Evolutionary conservation across 2,329 filamentous ascomycete genomes (phyloP), one percentile per base, ranked within the genome.

Genomic region (Leptodontidium sp.): DNA sequence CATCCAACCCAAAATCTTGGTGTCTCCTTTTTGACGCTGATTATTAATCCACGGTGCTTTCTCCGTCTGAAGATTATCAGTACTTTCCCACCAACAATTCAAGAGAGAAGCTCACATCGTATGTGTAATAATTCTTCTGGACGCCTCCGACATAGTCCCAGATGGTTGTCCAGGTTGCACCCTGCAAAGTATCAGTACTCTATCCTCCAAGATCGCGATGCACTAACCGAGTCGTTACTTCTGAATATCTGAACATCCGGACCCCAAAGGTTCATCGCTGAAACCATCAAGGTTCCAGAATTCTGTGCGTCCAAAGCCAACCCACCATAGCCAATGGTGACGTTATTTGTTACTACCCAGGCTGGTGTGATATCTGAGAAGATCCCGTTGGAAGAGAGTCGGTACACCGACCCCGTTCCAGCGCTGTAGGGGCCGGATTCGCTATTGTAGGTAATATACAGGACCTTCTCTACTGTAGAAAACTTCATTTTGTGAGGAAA

Each of bases 221-320:
- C 8, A 49, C 64, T 66, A 3, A 66, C 43, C 24, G 66, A 65
- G 50, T 65, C 55, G 11, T 26, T 65, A 29, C 66, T 68, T 26
- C 55, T 64, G 86, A 84, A 89, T 38, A 89, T 79, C 65, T 87
- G 83, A 0, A 83, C 86, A 68, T 89, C 86, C 0, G 87, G 87
- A 77, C 82, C 88, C 87, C 87, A 89, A 12, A 83, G 84, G 77
- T 89, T 89, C 61, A 88, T 76, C 1, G 82, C 83, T 0, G 86
- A 85, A 0, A 88, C 86, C 58, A 89, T 82, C 17, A 89, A 75
- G 0, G 86, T 88, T 0, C 86, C 87, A 0, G 87, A 82, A 21
- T 83, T 84, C 71, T 84, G 81, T 70, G 84, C 78, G 61, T 89
- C 87, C 17, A 89, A 78, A 0, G 82, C 81, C 1, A 89, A 78